Base-by-base conservation (phyloP, 371 early-diverging fungal genomes). In the Syncephalastrum monosporum region DNA sequence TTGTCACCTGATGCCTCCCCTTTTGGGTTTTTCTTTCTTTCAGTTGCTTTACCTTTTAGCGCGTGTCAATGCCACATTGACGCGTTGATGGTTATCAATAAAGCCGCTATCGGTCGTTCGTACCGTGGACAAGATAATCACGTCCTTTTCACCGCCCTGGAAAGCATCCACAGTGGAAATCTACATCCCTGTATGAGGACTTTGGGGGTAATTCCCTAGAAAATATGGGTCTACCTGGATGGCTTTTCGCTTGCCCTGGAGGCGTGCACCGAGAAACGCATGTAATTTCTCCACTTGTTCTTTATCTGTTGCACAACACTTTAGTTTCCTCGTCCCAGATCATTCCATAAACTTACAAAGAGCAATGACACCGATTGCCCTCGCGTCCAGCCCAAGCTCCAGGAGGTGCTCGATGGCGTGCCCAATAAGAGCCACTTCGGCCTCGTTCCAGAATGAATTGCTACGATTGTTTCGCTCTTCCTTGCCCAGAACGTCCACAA, bases 81-180 rank as follows among this genome's bases (percentile, higher is more conserved):
- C 75, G 8, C 86, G 73, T 5, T 79, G 76, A 13, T 64, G 67
- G 42, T 81, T 81, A 48, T 82, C 83, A 50, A 82, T 81, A 53
- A 86, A 86, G 7, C 71, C 73, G 51, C 76, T 79, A 17, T 66
- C 73, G 7, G 64, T 68, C 8, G 88, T 87, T 19, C 92, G 72
- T 1, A 91, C 91, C 0, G 88, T 86, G 2, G 89, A 87, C 21
- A 94, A 60, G 16, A 94, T 66, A 57, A 94, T 91, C 21, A 93
- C 72, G 12, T 86, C 82, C 61, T 91, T 92, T 58, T 95, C 95
- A 14, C 90, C 90, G 13, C 95, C 94, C 72, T 92, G 91, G 63
- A 93, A 95, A 1, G 93, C 89, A 66, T 95, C 95, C 0, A 93
- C 92, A 0, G 94, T 94, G 6, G 90, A 88, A 8, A 86, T 80